Evolutionary conservation across 441 rosid species (phyloP).

Genomic region (Gossypium davidsonii): DNA sequence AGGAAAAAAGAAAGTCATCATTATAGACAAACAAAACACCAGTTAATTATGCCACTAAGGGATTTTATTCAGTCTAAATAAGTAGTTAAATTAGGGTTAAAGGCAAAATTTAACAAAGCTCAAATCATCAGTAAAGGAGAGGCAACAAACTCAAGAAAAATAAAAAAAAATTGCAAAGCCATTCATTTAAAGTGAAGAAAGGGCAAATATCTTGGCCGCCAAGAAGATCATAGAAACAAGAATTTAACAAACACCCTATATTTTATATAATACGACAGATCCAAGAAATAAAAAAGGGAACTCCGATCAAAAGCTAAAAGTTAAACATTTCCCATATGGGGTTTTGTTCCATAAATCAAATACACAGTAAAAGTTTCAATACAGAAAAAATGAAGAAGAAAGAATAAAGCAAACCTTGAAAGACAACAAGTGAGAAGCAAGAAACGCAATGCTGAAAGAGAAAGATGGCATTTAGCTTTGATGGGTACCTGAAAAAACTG

Average conservation of each 20-base stretch:
- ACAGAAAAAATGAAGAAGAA: not conserved
- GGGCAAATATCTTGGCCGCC: not conserved
- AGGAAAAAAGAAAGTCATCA: not conserved
- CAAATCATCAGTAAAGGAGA: not conserved
- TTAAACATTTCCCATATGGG: not conserved
- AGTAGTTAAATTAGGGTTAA: not conserved
- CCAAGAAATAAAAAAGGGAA: conserved; percentile 1
- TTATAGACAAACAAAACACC: not conserved
- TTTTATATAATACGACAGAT: not conserved
- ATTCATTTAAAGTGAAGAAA: not conserved
- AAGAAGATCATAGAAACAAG: not conserved
- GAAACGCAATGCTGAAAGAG: not conserved
- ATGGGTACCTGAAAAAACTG: not conserved
- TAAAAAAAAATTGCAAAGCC: not conserved
- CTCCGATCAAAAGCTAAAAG: not conserved
- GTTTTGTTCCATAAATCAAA: not conserved
- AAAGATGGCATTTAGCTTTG: not conserved
- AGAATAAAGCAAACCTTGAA: conserved; percentile 9
- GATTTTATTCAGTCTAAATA: not conserved
- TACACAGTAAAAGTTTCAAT: not conserved
- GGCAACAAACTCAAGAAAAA: not conserved
- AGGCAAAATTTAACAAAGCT: not conserved
- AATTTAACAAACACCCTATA: not conserved
- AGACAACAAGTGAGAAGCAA: conserved; percentile 22
- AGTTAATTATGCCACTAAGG: not conserved